Evolutionary conservation across 2,329 filamentous ascomycete genomes (phyloP), one percentile per base, ranked within the genome.

Genomic region (Aspergillus ochraceoroseus): DNA sequence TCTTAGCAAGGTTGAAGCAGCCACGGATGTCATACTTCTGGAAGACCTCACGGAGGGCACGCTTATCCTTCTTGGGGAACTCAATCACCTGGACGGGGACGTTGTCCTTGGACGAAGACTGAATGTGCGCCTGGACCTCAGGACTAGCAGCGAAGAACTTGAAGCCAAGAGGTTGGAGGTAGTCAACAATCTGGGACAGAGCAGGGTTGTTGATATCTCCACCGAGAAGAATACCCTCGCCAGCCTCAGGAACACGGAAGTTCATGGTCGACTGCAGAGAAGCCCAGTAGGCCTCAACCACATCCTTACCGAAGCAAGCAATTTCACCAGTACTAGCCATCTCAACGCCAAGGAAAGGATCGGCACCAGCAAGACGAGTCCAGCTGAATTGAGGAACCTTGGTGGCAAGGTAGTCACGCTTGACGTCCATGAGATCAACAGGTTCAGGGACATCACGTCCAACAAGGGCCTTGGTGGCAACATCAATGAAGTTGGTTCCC

Each of bases 341-440:
- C 71, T 98, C 92, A 42, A 98, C 92, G 44, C 92, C 92, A 46
- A 98, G 79, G 80, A 94, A 96, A 40, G 92, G 92, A 61, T 98
- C 92, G 36, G 92, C 92, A 56, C 92, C 92, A 32, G 92, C 90
- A 43, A 98, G 82, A 75, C 92, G 87, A 48, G 92, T 96, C 92
- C 92, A 98, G 8, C 87, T 92, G 79, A 98, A 98, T 68, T 98
- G 92, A 15, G 92, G 89, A 35, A 98, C 92, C 77, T 98, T 98
- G 66, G 89, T 94, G 20, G 92, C 92, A 36, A 95, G 72, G 68
- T 95, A 96, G 68, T 95, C 81, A 50, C 89, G 85, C 76, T 94
- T 85, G 57, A 82, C 71, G 14, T 79, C 74, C 92, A 98, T 98
- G 47, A 92, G 80, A 59, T 98, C 90, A 28, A 79, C 79, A 20